Base-by-base conservation (phyloP, 805 yeast species). In the Middelhovenomyces tepae region DNA sequence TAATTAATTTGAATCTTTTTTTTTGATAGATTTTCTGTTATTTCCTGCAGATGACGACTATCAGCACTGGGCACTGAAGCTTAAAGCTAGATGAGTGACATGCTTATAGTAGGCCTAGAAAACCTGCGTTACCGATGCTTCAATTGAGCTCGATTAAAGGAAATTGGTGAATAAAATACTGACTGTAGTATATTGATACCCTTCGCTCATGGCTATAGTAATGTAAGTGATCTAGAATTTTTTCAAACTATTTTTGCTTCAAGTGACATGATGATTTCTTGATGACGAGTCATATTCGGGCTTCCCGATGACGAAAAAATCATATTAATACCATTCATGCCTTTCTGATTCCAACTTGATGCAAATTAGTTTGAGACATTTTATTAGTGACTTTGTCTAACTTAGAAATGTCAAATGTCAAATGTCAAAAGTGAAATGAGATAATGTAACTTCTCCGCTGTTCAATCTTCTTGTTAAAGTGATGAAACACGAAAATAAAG, bases 231-330 rank as follows among this genome's bases (percentile, higher is more conserved):
- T n/a, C n/a, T n/a, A n/a, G 52, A 7, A 6, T 23, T 23, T 23
- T 23, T 23, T 6, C 16, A 23, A 11, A 11, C 14, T 7, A 6
- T 23, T 23, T 23, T 7, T 7, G 13, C n/a, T 13, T 7, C 6
- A 7, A 6, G 38, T 44, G 39, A 49, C 31, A 51, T 67, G 75
- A 69, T 62, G 76, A 71, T 52, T 52, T 63, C 58, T 54, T 78
- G 95, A 87, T 86, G 96, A 86, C 95, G 95, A 86, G 95, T 86
- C 96, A 75, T 93, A 86, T 69, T 66, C 83, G 85, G 84, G 91
- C 60, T 80, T 69, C 83, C 84, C 83, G 80, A 71, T 85, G 95
- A 84, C 75, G 95, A 85, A 73, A 81, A 69, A 29, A 22, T 66
- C 48, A 50, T 62, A 64, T 73, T 68, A 68, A 60, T 69, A 80